Conservation (phyloP, 2,329 filamentous ascomycete genomes). For the Aschersonia sp. region DNA sequence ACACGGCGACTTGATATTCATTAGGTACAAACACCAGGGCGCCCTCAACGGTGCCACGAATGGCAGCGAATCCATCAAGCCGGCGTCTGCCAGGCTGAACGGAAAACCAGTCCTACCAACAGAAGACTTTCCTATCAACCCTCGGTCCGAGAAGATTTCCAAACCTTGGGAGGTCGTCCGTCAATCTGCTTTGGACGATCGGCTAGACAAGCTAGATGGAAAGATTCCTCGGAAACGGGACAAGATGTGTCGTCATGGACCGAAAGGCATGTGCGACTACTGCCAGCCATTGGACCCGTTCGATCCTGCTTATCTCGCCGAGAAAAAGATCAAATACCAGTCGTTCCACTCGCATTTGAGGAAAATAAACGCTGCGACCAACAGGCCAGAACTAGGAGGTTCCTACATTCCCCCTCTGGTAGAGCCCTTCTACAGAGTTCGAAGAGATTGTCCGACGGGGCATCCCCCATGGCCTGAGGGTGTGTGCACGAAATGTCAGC, state of each 20-base stretch:
- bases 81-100: conserved; percentile 56
- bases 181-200: conserved; percentile 78
- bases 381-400: conserved; percentile 83
- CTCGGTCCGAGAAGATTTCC: conserved; percentile 45
- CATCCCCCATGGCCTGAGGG: conserved; percentile 90
- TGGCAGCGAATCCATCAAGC: conserved; percentile 18
- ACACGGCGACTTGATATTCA: conserved; percentile 83
- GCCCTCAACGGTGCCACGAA: conserved; percentile 18
- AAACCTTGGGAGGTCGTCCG: conserved; percentile 70
- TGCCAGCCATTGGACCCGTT: conserved; percentile 96
- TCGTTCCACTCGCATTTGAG: conserved; percentile 91
- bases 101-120: conserved; percentile 58
- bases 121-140: conserved; percentile 51
- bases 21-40: conserved; percentile 57
- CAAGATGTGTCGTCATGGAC: conserved; percentile 89
- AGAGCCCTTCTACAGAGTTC: conserved; percentile 86
- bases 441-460: conserved; percentile 77
- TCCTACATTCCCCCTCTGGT: conserved; percentile 92
- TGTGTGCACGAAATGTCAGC: conserved; percentile 96
- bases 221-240: conserved; percentile 71
- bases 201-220: conserved; percentile 73
- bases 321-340: conserved; percentile 97
- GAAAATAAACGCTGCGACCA: conserved; percentile 91
- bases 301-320: conserved; percentile 70
- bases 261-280: conserved; percentile 98